Conservation (phyloP, 306 rosid species). For the Psophocarpus tetragonolobus region DNA sequence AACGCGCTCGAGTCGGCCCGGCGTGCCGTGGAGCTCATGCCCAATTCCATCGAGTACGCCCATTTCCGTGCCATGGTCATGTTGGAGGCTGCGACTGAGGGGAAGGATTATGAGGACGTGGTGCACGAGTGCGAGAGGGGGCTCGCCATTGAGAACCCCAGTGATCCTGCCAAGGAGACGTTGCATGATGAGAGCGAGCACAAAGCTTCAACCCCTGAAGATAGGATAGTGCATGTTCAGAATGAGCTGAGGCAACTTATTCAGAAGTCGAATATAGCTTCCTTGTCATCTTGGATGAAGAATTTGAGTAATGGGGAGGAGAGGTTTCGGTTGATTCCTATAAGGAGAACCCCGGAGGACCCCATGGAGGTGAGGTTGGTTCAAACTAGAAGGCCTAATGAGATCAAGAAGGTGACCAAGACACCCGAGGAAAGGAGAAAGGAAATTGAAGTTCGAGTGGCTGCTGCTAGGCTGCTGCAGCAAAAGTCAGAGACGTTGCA, state of each 20-base stretch:
- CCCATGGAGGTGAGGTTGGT: slow-evolving; percentile 89
- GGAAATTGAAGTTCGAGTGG: slow-evolving; percentile 95
- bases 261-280: slow-evolving; percentile 86
- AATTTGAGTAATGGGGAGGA: slow-evolving; percentile 86
- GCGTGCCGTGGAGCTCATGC: slow-evolving; percentile 72
- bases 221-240: slow-evolving; percentile 66
- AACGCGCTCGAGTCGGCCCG: slow-evolving; percentile 82
- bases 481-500: slow-evolving; percentile 77
- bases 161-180: slow-evolving; percentile 89
- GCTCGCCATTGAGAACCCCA: slow-evolving; percentile 62
- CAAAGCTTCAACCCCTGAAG: slow-evolving; percentile 52
- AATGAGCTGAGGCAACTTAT: slow-evolving; percentile 78
- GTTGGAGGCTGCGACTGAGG: slow-evolving; percentile 77
- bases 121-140: slow-evolving; percentile 88
- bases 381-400: slow-evolving; percentile 88
- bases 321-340: slow-evolving; percentile 77
- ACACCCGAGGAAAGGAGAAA: slow-evolving; percentile 88
- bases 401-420: slow-evolving; percentile 91
- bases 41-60: slow-evolving; percentile 77
- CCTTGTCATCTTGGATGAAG: slow-evolving; percentile 89
- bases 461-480: slow-evolving; percentile 96
- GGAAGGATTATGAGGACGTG: slow-evolving; percentile 80
- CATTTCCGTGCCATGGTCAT: slow-evolving; percentile 78
- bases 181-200: slow-evolving; percentile 88
- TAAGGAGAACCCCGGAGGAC: slow-evolving; percentile 79